These are phyloP conservation scores for Sclerotinia sclerotiorum DNA, from an alignment of 2,329 filamentous ascomycete genomes.

Conservation along the genomic window DNA sequence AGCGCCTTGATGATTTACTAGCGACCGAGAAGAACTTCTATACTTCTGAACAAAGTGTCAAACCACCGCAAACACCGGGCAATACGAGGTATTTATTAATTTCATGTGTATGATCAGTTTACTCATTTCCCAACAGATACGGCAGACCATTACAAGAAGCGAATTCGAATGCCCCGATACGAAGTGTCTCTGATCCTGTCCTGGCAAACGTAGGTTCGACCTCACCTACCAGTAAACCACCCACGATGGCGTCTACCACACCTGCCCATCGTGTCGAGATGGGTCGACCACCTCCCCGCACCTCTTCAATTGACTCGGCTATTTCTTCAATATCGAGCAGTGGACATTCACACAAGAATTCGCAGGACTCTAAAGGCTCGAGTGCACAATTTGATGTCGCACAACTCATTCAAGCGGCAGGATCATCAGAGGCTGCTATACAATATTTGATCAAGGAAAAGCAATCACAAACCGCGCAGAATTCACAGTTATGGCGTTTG, in stretches of 20 bases:
- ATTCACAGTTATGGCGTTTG: slow-evolving; percentile 88
- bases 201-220: slow-evolving; percentile 33
- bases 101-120: slow-evolving; percentile 1
- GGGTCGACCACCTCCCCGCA: slow-evolving; percentile 56
- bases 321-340: slow-evolving; percentile 73
- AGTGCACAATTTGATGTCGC: slow-evolving; percentile 72
- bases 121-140: slow-evolving; percentile 28
- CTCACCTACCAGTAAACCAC: slow-evolving; percentile 30
- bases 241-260: slow-evolving; percentile 36
- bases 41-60: slow-evolving; percentile 28
- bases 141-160: slow-evolving; percentile 32
- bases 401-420: slow-evolving; percentile 76
- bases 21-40: slow-evolving; percentile 42
- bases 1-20: slow-evolving; percentile 41
- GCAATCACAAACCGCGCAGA: slow-evolving; percentile 82
- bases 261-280: slow-evolving; percentile 38
- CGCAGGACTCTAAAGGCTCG: slow-evolving; percentile 51
- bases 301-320: slow-evolving; percentile 90
- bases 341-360: slow-evolving; percentile 56
- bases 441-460: slow-evolving; percentile 89
- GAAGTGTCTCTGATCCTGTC: slow-evolving; percentile 41
- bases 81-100: slow-evolving; percentile 31
- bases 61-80: slow-evolving; percentile 25
- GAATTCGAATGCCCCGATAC: slow-evolving; percentile 36
- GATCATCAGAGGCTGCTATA: slow-evolving; percentile 85